A percentile compares a stretch with the other conserved stretches of the same genome.
phyloP scores from a whole-genome alignment of 768 basidiomycete genomes.

The Pleurotus platypus region DNA sequence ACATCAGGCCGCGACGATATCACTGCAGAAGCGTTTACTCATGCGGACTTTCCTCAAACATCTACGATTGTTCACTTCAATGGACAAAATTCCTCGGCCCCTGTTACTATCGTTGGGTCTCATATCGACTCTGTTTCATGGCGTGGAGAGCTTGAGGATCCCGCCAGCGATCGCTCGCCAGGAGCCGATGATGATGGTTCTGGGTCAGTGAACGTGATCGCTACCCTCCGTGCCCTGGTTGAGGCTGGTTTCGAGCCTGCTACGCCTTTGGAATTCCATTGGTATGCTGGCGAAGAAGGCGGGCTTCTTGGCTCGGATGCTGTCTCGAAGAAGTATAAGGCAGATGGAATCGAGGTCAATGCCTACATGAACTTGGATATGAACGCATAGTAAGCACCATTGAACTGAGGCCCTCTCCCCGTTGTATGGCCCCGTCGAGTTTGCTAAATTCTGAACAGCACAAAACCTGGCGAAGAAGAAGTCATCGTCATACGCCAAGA shows the following conservation, averaged over 20 bases:
- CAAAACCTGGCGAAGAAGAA: conserved; percentile 1
- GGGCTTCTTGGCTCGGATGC: neutral
- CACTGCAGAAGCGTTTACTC: neutral
- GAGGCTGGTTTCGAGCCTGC: neutral
- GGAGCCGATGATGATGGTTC: neutral
- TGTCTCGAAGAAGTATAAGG: neutral
- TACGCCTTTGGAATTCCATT: neutral
- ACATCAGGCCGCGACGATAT: neutral
- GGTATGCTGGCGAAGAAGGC: neutral
- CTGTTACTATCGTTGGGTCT: neutral
- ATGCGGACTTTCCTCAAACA: neutral
- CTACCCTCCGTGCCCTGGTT: neutral
- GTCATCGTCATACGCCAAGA: neutral
- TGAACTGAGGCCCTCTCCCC: too few species aligned
- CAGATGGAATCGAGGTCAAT: neutral
- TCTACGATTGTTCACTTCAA: neutral
- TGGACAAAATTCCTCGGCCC: neutral
- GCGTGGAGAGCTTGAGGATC: neutral
- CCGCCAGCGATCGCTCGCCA: neutral
- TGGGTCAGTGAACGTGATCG: neutral
- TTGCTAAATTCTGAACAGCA: neutral
- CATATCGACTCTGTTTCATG: neutral
- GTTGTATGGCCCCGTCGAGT: too few species aligned
- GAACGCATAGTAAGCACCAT: conserved; percentile 1
- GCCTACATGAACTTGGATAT: neutral